A percentile compares a stretch with the other conserved stretches of the same genome.
Evolutionary conservation across 805 yeast species (phyloP).

Genomic region (Metschnikowia aberdeeniae): DNA sequence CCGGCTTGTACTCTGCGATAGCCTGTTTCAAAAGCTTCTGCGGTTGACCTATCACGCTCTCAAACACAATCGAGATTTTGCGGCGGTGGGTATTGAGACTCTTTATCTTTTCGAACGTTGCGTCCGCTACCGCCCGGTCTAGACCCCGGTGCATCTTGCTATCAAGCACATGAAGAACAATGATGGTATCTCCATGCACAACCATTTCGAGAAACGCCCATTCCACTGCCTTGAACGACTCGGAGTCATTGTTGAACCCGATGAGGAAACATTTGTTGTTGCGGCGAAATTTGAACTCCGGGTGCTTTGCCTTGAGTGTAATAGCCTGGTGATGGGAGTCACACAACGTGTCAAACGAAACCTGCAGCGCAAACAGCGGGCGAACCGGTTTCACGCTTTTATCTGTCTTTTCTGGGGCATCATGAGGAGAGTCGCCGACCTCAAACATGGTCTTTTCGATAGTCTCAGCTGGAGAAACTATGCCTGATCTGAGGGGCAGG

Average conservation of each 20-base stretch:
- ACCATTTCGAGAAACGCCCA: constrained; percentile 45
- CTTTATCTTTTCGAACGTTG: constrained; percentile 29
- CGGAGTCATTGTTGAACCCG: constrained; percentile 37
- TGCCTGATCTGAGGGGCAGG: background rate
- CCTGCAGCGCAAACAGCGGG: constrained; percentile 34
- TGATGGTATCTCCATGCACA: constrained; percentile 40
- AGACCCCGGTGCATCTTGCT: constrained; percentile 27
- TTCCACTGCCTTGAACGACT: constrained; percentile 37
- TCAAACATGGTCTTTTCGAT: background rate
- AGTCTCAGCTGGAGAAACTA: constrained; percentile 15
- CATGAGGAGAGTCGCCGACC: background rate
- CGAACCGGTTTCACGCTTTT: background rate
- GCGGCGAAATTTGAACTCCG: constrained; percentile 40
- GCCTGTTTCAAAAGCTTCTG: constrained; percentile 36
- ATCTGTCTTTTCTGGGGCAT: background rate
- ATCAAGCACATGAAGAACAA: constrained; percentile 39
- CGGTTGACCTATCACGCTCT: constrained; percentile 40
- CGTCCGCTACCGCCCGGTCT: constrained; percentile 28
- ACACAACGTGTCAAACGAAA: constrained; percentile 38
- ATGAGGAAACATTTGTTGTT: constrained; percentile 41
- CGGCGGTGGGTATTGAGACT: constrained; percentile 31
- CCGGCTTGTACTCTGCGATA: constrained; percentile 39
- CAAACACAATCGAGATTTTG: constrained; percentile 37
- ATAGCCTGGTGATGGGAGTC: constrained; percentile 31
- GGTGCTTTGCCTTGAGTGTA: constrained; percentile 40